phyloP scores from a whole-genome alignment of 257 asterid genomes.

The Solanum peruvianum region DNA sequence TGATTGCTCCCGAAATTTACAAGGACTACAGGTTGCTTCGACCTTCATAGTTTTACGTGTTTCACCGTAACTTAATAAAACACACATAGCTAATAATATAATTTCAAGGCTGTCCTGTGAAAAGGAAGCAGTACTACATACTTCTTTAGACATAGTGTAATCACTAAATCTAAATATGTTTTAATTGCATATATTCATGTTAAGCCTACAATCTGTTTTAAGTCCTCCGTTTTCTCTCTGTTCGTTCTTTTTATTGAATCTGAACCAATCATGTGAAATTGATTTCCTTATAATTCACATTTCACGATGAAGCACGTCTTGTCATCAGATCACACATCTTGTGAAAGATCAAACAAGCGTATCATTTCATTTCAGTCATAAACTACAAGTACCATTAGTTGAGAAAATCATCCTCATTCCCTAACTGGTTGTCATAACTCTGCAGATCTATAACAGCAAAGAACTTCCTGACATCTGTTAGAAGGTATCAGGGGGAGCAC shows the following conservation, averaged over 20 bases:
- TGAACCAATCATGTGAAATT: background rate
- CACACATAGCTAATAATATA: background rate
- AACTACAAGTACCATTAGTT: background rate
- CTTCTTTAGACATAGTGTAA: background rate
- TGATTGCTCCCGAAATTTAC: slow-evolving; percentile 88
- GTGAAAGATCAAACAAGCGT: background rate
- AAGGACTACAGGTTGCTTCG: slow-evolving; percentile 58
- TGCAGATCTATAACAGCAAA: slow-evolving; percentile 82
- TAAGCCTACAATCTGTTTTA: background rate
- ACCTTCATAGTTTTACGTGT: background rate
- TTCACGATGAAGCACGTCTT: background rate
- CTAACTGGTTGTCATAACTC: background rate
- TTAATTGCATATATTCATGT: background rate
- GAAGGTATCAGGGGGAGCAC: slow-evolving; percentile 37
- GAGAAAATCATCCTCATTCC: background rate
- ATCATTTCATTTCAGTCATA: background rate
- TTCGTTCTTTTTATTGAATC: background rate
- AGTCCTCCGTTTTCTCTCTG: background rate
- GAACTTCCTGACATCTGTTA: slow-evolving; percentile 66
- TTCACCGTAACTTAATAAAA: background rate
- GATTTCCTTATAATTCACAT: background rate
- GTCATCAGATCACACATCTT: background rate
- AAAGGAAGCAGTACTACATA: background rate
- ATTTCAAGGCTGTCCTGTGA: background rate
- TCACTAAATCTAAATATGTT: background rate